These are phyloP conservation scores for Monosporascus sp. DNA, from an alignment of 2,329 filamentous ascomycete species.

Conservation along the genomic window DNA sequence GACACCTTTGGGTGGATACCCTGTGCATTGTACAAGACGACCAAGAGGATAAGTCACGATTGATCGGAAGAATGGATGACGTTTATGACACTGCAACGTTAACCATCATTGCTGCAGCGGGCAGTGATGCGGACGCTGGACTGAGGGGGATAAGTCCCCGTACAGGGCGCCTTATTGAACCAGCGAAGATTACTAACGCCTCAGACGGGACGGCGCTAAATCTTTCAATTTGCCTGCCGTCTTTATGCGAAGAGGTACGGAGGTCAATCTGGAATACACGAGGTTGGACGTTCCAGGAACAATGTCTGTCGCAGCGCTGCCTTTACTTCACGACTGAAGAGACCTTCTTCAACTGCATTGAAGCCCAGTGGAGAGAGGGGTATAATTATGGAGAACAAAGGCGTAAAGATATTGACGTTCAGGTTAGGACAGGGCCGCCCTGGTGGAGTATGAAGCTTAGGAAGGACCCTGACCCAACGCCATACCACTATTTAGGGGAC, in stretches of 20 bases:
- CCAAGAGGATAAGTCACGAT: background rate
- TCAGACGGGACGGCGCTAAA: background rate
- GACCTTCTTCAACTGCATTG: background rate
- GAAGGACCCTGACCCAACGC: background rate
- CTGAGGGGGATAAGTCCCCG: background rate
- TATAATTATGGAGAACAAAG: background rate
- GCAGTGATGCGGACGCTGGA: background rate
- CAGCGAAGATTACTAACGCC: background rate
- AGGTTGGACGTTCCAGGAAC: conserved; percentile 14
- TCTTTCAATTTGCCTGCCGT: background rate
- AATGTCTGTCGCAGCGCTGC: conserved; percentile 8
- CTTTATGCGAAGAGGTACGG: background rate
- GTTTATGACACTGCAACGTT: background rate
- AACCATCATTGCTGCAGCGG: background rate
- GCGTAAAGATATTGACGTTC: background rate
- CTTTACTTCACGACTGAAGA: conserved; percentile 6
- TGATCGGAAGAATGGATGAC: background rate
- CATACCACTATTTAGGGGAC: background rate
- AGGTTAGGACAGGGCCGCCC: background rate
- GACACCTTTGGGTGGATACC: background rate
- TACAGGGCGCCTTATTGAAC: background rate
- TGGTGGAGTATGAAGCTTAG: background rate
- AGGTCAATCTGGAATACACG: background rate
- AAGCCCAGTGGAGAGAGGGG: background rate
- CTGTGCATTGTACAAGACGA: background rate